Evolutionary conservation across 768 basidiomycete genomes (phyloP).

Genomic region (Punctularia strigosozonata): DNA sequence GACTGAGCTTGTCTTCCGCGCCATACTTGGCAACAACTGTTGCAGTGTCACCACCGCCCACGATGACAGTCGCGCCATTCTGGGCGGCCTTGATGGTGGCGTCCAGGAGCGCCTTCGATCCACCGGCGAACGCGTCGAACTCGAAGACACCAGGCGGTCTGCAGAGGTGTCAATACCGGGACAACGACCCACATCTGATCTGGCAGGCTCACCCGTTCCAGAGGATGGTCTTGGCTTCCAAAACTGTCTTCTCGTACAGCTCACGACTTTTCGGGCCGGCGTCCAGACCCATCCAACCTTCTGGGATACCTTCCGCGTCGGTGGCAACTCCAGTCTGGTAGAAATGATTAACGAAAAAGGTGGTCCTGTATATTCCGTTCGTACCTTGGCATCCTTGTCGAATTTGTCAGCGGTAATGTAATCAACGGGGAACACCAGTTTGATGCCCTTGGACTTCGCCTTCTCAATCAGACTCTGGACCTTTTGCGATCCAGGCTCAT

Average conservation of each 20-base stretch:
- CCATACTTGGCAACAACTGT: conserved; percentile 83
- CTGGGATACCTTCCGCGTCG: conserved; percentile 80
- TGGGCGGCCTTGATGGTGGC: conserved; percentile 80
- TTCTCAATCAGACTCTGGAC: conserved; percentile 78
- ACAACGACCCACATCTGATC: neutral
- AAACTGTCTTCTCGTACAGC: conserved; percentile 68
- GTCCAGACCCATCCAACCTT: conserved; percentile 93
- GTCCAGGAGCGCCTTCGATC: conserved; percentile 75
- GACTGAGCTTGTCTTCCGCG: conserved; percentile 83
- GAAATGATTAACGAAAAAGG: conserved; percentile 1
- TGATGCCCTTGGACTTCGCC: conserved; percentile 84
- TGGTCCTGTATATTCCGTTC: conserved; percentile 9
- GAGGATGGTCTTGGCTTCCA: conserved; percentile 87
- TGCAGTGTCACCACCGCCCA: conserved; percentile 95
- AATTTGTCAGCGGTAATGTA: conserved; percentile 94
- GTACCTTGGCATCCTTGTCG: conserved; percentile 77
- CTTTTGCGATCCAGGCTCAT: conserved; percentile 79
- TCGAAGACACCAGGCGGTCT: conserved; percentile 98
- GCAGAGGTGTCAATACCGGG: conserved; percentile 7
- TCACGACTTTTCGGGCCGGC: conserved; percentile 76
- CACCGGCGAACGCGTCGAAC: conserved; percentile 81
- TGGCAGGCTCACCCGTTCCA: conserved; percentile 72
- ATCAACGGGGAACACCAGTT: conserved; percentile 93
- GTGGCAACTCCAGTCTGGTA: conserved; percentile 60
- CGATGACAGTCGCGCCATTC: conserved; percentile 83